Base-by-base conservation (phyloP, 805 yeast species). In the Candida lessepsii region DNA sequence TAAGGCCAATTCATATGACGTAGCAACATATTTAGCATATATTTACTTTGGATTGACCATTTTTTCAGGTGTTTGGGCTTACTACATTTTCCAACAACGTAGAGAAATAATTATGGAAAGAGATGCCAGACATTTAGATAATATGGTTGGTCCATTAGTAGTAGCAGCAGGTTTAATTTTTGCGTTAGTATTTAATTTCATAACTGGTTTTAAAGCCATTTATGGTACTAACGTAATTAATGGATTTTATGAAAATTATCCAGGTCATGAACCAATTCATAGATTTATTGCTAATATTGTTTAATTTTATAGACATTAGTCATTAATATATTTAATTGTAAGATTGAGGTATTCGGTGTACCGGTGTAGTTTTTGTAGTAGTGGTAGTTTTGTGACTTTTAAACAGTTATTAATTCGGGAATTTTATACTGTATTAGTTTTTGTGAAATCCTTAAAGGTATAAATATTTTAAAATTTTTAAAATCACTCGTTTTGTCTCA, bases 61-160 rank as follows among this genome's bases (percentile, higher is more conserved):
- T 15, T 89, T 90, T 59, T 73, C 88, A 30, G 91, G 95, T 32
- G 50, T 78, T 19, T 91, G 99, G 99, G 96, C 96, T 19, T 91
- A 88, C 64, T 73, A 68, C 46, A 79, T 85, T 40, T 91, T 86
- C 64, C 65, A 78, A 57, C 73, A 70, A 49, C 78, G 99, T 58
- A 69, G 90, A 49, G 72, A 71, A 24, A 73, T 83, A 41, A 93
- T 91, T 58, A 78, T 73, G 58, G 81, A 80, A 59, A 80, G 98
- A 61, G 83, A 89, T 19, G 95, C 91, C 37, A 76, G 76, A 52
- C 97, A 90, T 61, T 71, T 91, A 52, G 98, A 91, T 65, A 90
- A 87, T 34, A 82, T 95, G 39, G 55, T 85, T 41, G 99, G 99
- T 9, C 99, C 99, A 0, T 57, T 93, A 37, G 68, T 90, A 11